phyloP scores from a whole-genome alignment of 148 eudicot species.

The Nepenthes gracilis region DNA sequence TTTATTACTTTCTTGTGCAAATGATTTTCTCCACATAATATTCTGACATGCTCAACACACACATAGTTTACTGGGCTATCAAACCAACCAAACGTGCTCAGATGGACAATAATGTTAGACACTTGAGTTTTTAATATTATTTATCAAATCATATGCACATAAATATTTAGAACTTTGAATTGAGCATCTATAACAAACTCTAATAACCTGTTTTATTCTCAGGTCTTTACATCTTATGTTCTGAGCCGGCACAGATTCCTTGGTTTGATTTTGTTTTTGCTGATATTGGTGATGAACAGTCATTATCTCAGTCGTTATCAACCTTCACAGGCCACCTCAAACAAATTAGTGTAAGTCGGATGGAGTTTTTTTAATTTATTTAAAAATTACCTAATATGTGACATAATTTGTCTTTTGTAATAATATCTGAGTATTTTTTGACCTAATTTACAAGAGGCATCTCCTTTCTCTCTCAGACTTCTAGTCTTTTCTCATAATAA shows the following conservation, averaged over 20 bases:
- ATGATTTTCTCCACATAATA: too few species aligned
- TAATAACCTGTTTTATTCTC: conserved; percentile 10
- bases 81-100: too few species aligned
- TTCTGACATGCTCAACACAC: too few species aligned
- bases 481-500: too few species aligned
- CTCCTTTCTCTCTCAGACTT: too few species aligned
- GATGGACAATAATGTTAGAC: too few species aligned
- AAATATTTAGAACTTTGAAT: neutral
- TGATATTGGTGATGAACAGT: conserved; percentile 98
- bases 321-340: conserved; percentile 97
- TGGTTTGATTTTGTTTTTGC: conserved; percentile 95
- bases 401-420: neutral
- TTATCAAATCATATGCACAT: neutral
- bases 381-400: neutral
- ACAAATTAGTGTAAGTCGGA: conserved; percentile 75
- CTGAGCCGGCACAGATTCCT: conserved; percentile 73
- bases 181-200: neutral
- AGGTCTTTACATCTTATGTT: conserved; percentile 80
- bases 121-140: neutral
- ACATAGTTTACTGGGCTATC: too few species aligned
- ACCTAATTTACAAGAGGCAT: too few species aligned
- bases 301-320: conserved; percentile 88
- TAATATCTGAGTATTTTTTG: neutral
- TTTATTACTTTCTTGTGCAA: too few species aligned
- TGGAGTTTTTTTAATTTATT: neutral